Conservation (phyloP, 768 basidiomycete genomes). For the Hysterangium stoloniferum region DNA sequence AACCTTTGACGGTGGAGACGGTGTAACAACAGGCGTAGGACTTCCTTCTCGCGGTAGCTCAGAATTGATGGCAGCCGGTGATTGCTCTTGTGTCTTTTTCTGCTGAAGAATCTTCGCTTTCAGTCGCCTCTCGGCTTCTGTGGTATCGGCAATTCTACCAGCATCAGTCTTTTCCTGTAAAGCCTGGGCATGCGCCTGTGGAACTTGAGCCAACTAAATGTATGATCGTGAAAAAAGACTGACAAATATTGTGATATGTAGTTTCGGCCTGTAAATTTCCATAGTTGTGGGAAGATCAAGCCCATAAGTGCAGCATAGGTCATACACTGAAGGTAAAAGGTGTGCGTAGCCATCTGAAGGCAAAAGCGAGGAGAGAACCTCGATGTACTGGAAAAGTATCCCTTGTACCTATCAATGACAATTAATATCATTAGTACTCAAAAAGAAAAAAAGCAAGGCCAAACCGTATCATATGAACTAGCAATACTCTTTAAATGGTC, state of each 20-base stretch:
- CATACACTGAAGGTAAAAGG: conserved; percentile 65
- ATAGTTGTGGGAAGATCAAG: conserved; percentile 85
- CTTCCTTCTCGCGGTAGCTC: conserved; percentile 21
- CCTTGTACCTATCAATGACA: conserved; percentile 64
- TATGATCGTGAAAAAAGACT: background rate
- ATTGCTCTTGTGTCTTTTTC: conserved; percentile 60
- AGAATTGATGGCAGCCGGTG: conserved; percentile 11
- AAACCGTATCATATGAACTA: conserved; percentile 80
- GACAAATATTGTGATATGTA: conserved; percentile 31
- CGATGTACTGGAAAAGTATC: conserved; percentile 86
- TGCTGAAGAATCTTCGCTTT: conserved; percentile 67
- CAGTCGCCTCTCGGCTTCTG: conserved; percentile 73
- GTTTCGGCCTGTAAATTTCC: conserved; percentile 84
- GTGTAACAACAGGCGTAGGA: conserved; percentile 23
- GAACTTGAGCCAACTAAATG: background rate
- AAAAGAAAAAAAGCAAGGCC: conserved; percentile 26
- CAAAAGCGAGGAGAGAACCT: conserved; percentile 73
- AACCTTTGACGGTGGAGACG: conserved; percentile 31
- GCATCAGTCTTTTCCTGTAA: conserved; percentile 59
- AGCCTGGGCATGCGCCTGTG: conserved; percentile 50
- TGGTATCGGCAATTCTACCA: conserved; percentile 36
- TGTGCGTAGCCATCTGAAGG: conserved; percentile 63
- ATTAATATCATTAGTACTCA: conserved; percentile 7
- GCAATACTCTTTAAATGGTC: conserved; percentile 82
- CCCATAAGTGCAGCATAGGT: conserved; percentile 69